These are phyloP conservation scores for Salpingoeca rosetta DNA, from an alignment of 78 protist genomes.

Conservation along the genomic window DNA sequence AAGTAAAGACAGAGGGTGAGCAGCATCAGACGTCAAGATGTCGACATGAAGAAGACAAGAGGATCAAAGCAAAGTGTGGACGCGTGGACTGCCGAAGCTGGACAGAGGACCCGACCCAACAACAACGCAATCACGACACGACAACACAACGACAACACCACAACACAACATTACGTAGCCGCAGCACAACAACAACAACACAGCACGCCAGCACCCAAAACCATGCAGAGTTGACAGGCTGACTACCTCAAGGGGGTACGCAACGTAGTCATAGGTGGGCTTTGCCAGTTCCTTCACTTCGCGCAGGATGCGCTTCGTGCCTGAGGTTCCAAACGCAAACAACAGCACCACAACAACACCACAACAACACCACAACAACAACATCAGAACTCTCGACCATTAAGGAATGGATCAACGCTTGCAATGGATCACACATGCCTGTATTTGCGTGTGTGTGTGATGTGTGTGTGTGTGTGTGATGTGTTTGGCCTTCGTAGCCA, in stretches of 20 bases:
- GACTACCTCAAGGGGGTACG: conserved; percentile 25
- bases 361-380: background rate
- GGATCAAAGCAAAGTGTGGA: no score
- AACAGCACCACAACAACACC: background rate
- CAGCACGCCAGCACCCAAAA: no score
- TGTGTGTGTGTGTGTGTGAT: no score
- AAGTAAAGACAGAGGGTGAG: background rate
- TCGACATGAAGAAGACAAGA: no score
- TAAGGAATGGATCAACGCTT: background rate
- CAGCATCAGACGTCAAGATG: background rate
- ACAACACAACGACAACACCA: background rate
- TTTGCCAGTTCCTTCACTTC: conserved; percentile 20
- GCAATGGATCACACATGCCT: background rate
- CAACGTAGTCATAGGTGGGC: conserved; percentile 22
- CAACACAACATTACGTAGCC: no score
- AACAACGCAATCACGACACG: background rate
- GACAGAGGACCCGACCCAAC: background rate
- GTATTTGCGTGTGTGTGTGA: background rate
- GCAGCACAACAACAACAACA: no score
- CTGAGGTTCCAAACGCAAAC: background rate
- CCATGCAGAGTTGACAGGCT: no score
- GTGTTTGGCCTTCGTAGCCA: no score
- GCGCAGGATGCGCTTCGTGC: conserved; percentile 18
- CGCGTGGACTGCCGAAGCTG: no score
- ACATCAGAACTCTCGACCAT: background rate